Evolutionary conservation across 768 basidiomycete genomes (phyloP).

Genomic region (Hysterangium stoloniferum): DNA sequence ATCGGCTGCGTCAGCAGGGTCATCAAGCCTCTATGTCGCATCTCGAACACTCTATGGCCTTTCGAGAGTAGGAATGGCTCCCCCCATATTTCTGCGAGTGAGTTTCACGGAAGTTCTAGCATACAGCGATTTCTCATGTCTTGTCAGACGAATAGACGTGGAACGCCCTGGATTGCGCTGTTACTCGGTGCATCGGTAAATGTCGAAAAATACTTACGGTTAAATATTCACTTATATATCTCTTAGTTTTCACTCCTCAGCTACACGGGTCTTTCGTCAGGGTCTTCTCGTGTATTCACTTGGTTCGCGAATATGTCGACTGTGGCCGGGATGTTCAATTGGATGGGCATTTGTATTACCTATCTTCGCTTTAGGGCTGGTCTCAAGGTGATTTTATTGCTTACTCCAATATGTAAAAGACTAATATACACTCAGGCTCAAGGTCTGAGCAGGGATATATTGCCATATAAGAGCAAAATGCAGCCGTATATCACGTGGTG

Average conservation of each 20-base stretch:
- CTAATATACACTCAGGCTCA: slow-evolving; percentile 69
- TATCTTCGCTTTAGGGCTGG: slow-evolving; percentile 66
- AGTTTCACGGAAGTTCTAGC: not conserved
- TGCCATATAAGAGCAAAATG: slow-evolving; percentile 56
- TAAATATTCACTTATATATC: not conserved
- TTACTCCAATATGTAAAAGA: slow-evolving; percentile 10
- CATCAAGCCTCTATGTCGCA: slow-evolving; percentile 51
- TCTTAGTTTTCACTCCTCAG: slow-evolving; percentile 59
- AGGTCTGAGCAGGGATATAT: slow-evolving; percentile 56
- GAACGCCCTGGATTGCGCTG: not conserved
- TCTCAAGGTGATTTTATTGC: slow-evolving; percentile 22
- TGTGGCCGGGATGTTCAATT: slow-evolving; percentile 55
- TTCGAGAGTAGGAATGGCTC: slow-evolving; percentile 30
- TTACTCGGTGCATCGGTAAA: not conserved
- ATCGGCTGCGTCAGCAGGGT: slow-evolving; percentile 64
- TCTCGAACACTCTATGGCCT: slow-evolving; percentile 36
- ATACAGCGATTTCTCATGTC: slow-evolving; percentile 14
- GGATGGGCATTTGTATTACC: slow-evolving; percentile 70
- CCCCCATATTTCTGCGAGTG: slow-evolving; percentile 33
- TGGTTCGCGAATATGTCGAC: slow-evolving; percentile 76
- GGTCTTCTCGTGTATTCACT: slow-evolving; percentile 65
- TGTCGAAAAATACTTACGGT: too few species aligned
- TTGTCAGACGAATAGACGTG: not conserved
- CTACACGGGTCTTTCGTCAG: slow-evolving; percentile 64
- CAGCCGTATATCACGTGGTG: not conserved